These are phyloP conservation scores for Emergomyces africanus DNA, from an alignment of 2,329 filamentous ascomycete genomes.

Conservation along the genomic window DNA sequence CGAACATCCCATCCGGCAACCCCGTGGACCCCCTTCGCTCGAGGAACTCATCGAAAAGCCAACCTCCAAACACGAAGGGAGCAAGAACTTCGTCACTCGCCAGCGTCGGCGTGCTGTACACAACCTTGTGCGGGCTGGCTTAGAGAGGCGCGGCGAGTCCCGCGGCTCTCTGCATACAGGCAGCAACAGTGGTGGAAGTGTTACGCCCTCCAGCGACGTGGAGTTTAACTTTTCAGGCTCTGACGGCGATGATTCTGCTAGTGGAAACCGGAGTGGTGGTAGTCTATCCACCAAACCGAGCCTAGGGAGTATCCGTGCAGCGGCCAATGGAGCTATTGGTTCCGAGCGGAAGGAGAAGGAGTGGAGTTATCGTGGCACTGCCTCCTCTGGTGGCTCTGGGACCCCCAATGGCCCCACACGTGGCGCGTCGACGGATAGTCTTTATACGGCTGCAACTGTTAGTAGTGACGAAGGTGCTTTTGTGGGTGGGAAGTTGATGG, in stretches of 20 bases:
- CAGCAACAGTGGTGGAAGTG: conserved; percentile 49
- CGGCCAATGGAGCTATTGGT: conserved; percentile 72
- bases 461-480: conserved; percentile 48
- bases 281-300: conserved; percentile 67
- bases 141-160: conserved; percentile 65
- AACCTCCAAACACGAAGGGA: conserved; percentile 85
- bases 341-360: conserved; percentile 69
- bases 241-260: conserved; percentile 49
- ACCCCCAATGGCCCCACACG: not conserved
- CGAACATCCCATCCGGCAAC: conserved; percentile 87
- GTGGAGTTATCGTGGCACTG: conserved; percentile 25
- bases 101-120: conserved; percentile 85
- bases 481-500: conserved; percentile 44
- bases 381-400: not conserved
- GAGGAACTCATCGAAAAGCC: conserved; percentile 86
- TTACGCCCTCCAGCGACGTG: conserved; percentile 80
- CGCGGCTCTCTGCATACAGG: conserved; percentile 53
- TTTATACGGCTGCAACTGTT: conserved; percentile 49
- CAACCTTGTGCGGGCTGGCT: conserved; percentile 79
- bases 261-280: conserved; percentile 2
- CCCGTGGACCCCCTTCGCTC: conserved; percentile 77
- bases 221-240: conserved; percentile 47
- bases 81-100: conserved; percentile 90
- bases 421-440: conserved; percentile 33
- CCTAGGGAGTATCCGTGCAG: conserved; percentile 62